Evolutionary conservation across 2,329 filamentous ascomycete genomes (phyloP).

Genomic region (Thielaviopsis punctulata): DNA sequence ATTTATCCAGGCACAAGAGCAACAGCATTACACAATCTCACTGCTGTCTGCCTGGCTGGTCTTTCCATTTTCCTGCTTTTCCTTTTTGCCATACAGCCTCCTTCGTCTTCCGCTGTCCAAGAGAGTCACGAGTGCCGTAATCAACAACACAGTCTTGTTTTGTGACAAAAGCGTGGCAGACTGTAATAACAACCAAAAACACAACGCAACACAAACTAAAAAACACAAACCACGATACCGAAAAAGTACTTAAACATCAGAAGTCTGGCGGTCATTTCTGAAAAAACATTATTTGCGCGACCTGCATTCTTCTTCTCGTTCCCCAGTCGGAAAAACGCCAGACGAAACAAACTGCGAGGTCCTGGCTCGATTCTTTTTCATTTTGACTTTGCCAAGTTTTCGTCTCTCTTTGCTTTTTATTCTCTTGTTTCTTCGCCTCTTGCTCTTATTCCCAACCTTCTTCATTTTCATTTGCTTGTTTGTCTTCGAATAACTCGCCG

Average conservation of each 20-base stretch:
- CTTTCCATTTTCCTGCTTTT: background rate
- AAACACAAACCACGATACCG: background rate
- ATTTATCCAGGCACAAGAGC: background rate
- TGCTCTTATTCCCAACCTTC: background rate
- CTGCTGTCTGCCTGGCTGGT: background rate
- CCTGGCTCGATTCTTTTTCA: background rate
- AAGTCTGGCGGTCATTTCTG: too few relatives aligned
- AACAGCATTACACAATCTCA: background rate
- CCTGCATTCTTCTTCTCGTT: background rate
- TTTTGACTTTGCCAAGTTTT: background rate
- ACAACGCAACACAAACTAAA: background rate
- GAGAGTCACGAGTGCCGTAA: background rate
- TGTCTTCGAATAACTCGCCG: background rate
- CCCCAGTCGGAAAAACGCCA: background rate
- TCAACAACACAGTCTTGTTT: background rate
- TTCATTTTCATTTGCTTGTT: background rate
- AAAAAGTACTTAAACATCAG: background rate
- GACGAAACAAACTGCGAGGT: background rate
- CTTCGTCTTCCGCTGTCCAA: background rate
- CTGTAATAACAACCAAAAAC: background rate
- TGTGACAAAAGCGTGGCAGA: background rate
- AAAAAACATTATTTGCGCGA: background rate
- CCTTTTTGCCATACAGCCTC: background rate
- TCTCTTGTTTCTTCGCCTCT: background rate
- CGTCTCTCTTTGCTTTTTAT: background rate